Percentiles rank a stretch among this genome's conserved stretches.
phyloP scores from a whole-genome alignment of 169 alveolate genomes.

The Plasmodium fragile region DNA sequence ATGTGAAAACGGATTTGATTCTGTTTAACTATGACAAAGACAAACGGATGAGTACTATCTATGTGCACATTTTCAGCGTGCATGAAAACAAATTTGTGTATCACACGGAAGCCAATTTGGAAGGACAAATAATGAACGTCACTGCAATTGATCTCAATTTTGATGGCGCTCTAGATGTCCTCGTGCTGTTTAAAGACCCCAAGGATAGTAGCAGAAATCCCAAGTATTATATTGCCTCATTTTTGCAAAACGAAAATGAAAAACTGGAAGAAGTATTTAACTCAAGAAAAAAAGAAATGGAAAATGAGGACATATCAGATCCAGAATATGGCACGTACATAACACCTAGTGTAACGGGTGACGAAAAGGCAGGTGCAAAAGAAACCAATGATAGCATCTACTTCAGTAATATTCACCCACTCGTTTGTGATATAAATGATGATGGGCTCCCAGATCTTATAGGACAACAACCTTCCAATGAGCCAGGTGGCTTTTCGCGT shows the following conservation, averaged over 20 bases:
- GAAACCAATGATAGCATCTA: constrained; percentile 30
- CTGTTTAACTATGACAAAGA: constrained; percentile 59
- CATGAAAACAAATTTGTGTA: constrained; percentile 35
- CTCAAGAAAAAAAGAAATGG: constrained; percentile 41
- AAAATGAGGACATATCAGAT: constrained; percentile 32
- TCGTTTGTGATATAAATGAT: constrained; percentile 87
- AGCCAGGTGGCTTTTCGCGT: constrained; percentile 60
- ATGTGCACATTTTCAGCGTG: constrained; percentile 24
- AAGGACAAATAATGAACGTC: constrained; percentile 77
- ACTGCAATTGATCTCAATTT: constrained; percentile 81
- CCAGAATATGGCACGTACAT: background rate
- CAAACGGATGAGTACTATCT: constrained; percentile 36
- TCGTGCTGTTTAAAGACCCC: constrained; percentile 76
- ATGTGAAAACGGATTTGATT: constrained; percentile 73
- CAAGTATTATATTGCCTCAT: constrained; percentile 27
- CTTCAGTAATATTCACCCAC: constrained; percentile 83
- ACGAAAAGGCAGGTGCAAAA: background rate
- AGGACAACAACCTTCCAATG: constrained; percentile 75
- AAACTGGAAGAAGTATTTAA: constrained; percentile 62
- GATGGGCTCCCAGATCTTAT: constrained; percentile 87
- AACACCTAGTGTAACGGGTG: background rate
- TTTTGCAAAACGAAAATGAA: constrained; percentile 71
- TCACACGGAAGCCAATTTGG: constrained; percentile 50
- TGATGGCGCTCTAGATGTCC: constrained; percentile 79
- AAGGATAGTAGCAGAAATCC: constrained; percentile 17